These are phyloP conservation scores for Neopestalotiopsis clavispora DNA, from an alignment of 2,329 filamentous ascomycete species.

Conservation along the genomic window DNA sequence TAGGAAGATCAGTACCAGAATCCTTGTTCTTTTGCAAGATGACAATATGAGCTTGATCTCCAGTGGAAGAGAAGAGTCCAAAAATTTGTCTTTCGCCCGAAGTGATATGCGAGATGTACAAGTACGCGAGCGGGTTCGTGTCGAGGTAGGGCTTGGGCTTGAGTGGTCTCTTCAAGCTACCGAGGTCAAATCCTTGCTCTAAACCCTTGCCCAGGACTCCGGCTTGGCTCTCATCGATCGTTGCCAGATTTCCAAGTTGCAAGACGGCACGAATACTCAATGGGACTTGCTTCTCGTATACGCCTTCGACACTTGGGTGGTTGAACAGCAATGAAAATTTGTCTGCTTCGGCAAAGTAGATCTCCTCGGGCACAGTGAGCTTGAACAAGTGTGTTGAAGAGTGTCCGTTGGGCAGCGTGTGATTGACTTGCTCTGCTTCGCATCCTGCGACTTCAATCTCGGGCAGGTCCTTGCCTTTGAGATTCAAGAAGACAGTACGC, in stretches of 20 bases:
- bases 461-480: constrained; percentile 85
- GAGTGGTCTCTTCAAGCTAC: constrained; percentile 69
- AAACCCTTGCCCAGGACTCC: constrained; percentile 92
- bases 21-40: constrained; percentile 86
- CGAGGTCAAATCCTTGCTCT: constrained; percentile 91
- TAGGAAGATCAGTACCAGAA: constrained; percentile 80
- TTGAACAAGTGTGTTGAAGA: constrained; percentile 94
- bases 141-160: constrained; percentile 76
- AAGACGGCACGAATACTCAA: constrained; percentile 86
- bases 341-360: constrained; percentile 83
- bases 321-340: constrained; percentile 86
- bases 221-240: constrained; percentile 87
- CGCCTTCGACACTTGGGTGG: constrained; percentile 92
- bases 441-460: constrained; percentile 87
- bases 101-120: constrained; percentile 92
- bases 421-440: constrained; percentile 88
- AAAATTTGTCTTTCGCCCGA: constrained; percentile 93
- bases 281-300: constrained; percentile 94
- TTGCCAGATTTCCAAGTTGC: constrained; percentile 88
- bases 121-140: constrained; percentile 75
- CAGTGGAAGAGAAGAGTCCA: constrained; percentile 85
- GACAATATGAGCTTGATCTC: constrained; percentile 80
- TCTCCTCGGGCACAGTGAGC: constrained; percentile 85
- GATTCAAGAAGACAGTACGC: constrained; percentile 87
- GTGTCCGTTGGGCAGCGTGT: constrained; percentile 93